Base-by-base conservation (phyloP, 495 filamentous ascomycete genomes). In the Terfezia boudieri region DNA sequence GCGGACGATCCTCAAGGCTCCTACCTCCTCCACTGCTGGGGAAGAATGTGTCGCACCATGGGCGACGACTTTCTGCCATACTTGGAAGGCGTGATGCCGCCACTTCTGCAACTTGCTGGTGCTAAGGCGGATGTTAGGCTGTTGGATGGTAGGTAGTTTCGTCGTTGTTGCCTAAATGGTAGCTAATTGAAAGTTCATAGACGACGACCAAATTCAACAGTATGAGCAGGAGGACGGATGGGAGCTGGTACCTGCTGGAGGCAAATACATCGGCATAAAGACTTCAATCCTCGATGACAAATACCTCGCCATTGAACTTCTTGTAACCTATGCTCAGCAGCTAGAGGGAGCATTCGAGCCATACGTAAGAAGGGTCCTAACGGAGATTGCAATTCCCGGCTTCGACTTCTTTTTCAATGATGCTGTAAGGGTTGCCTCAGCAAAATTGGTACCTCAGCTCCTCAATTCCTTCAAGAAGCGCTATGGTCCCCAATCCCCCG, bases 321-420 rank as follows among this genome's bases (percentile, higher is more conserved):
- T 99, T 56, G 85, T 89, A 52, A 88, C 96, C 50, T 96, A 99
- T 66, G 89, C 92, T 23, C 87, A 95, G 62, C 84, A 90, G 20
- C 74, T 99, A 36, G 84, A 95, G 67, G 84, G 75, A 4, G 80
- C 83, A 35, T 96, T 99, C 64, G 87, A 90, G 57, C 84, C 83
- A 2, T 95, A 93, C 58, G 92, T 93, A 36, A 68, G 81, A 23
- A 80, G 93, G 46, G 93, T 94, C 57, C 90, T 95, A 84, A 86
- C 90, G 67, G 90, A 92, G 67, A 90, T 96, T 61, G 86, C 88
- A 6, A 70, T 99, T 36, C 89, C 92, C 22, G 86, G 92, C 0
- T 76, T 99, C 20, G 83, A 85, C 5, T 99, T 96, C 76, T 96
- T 99, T 74, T 99, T 99, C 77, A 93, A 96, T 67, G 92, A 99